phyloP scores from a whole-genome alignment of 169 alveolate genomes.

The Plasmodium berghei region DNA sequence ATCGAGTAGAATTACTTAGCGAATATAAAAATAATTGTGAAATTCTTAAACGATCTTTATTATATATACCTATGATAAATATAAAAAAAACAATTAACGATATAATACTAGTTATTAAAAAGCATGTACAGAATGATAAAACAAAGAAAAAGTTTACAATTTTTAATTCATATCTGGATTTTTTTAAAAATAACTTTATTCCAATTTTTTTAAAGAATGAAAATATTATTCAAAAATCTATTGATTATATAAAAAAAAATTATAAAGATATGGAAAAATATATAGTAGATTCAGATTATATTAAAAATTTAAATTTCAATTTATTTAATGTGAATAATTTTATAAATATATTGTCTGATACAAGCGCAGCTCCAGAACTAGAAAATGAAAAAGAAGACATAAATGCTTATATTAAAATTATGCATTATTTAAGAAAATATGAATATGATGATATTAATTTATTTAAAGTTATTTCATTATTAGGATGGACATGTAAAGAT shows the following conservation, averaged over 20 bases:
- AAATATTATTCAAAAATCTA: conserved; percentile 34
- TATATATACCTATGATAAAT: conserved; percentile 42
- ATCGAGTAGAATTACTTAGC: conserved; percentile 11
- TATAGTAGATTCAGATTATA: conserved; percentile 26
- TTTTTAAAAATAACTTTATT: conserved; percentile 38
- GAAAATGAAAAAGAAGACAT: conserved; percentile 28
- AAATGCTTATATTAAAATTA: conserved; percentile 51
- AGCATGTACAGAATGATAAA: conserved; percentile 20
- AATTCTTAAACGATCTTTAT: conserved; percentile 15
- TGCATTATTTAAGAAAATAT: conserved; percentile 13
- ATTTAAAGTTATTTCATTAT: conserved; percentile 33
- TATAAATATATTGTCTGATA: conserved; percentile 50
- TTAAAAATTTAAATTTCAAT: conserved; percentile 37
- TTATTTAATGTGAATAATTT: conserved; percentile 9
- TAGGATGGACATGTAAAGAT: conserved; percentile 54
- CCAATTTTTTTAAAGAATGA: conserved; percentile 47
- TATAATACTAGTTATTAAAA: conserved; percentile 23
- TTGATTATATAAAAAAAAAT: conserved; percentile 10
- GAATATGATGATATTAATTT: conserved; percentile 28
- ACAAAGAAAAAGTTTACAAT: conserved; percentile 23
- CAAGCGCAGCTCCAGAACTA: too few species aligned
- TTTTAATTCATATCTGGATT: conserved; percentile 31
- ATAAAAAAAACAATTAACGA: conserved; percentile 42
- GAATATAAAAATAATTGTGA: conserved; percentile 22
- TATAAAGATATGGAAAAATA: conserved; percentile 8